Evolutionary conservation across 306 rosid genomes (phyloP).

Genomic region (Alnus rubra): DNA sequence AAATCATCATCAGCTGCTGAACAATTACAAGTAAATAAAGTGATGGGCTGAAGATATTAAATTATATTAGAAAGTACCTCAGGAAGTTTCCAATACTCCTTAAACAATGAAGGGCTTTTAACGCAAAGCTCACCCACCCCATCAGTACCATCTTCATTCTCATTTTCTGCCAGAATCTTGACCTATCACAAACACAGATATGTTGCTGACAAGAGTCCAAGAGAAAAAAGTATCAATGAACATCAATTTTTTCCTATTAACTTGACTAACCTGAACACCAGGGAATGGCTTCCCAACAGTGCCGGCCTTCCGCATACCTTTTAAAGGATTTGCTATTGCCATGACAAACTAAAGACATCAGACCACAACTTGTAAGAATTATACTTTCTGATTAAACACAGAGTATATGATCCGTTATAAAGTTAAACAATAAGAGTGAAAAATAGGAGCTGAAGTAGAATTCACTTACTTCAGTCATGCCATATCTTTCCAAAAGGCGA

Average conservation of each 20-base stretch:
- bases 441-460: constrained; percentile 25
- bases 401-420: constrained; percentile 7
- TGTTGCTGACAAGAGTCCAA: constrained; percentile 9
- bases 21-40: background rate
- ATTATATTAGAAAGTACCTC: constrained; percentile 51
- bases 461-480: constrained; percentile 88
- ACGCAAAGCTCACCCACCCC: constrained; percentile 79
- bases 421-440: background rate
- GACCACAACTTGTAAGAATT: constrained; percentile 13
- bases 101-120: constrained; percentile 78
- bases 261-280: constrained; percentile 71
- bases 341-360: constrained; percentile 76
- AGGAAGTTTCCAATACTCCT: constrained; percentile 89
- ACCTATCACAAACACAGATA: constrained; percentile 48
- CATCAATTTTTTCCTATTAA: constrained; percentile 14
- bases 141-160: constrained; percentile 25
- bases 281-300: constrained; percentile 96
- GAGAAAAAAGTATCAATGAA: background rate
- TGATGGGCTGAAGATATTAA: constrained; percentile 11
- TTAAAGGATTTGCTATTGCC: constrained; percentile 93
- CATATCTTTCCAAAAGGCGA: constrained; percentile 88
- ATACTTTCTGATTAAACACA: constrained; percentile 14
- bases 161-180: constrained; percentile 59
- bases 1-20: background rate
- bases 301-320: constrained; percentile 83